Evolutionary conservation across 352 stramenopile genomes (phyloP).

Genomic region (Globisporangium cystogenes): DNA sequence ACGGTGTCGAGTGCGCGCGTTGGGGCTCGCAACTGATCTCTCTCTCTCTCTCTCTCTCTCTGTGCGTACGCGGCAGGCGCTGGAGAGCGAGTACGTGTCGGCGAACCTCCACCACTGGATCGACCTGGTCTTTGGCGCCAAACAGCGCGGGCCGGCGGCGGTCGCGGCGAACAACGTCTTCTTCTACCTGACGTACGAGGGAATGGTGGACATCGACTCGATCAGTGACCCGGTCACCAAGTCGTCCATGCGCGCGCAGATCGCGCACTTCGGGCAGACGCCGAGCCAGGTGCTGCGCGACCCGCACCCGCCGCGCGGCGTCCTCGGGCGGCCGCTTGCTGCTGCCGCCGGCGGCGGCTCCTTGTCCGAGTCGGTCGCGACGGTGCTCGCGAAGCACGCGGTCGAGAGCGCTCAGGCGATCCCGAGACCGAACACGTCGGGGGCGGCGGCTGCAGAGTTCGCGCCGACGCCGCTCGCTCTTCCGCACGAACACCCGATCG

Average conservation of each 20-base stretch:
- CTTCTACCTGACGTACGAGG: constrained; percentile 98
- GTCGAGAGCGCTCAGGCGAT: background rate
- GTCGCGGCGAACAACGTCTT: constrained; percentile 96
- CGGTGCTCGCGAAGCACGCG: constrained; percentile 1
- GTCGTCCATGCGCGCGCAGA: constrained; percentile 95
- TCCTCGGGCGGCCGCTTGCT: constrained; percentile 3
- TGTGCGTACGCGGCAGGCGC: constrained; percentile 24
- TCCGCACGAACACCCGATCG: constrained; percentile 59
- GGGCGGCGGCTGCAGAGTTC: background rate
- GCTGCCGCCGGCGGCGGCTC: no score
- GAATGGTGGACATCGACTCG: constrained; percentile 96
- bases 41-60: background rate
- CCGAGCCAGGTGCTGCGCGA: constrained; percentile 95
- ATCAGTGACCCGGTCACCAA: constrained; percentile 90
- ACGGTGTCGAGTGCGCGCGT: no score
- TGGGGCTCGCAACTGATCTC: background rate
- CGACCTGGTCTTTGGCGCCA: constrained; percentile 76
- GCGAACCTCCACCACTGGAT: constrained; percentile 88
- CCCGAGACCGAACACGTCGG: background rate
- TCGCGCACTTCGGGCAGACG: constrained; percentile 98
- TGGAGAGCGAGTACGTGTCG: constrained; percentile 86
- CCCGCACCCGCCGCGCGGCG: constrained; percentile 57
- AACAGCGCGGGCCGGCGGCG: constrained; percentile 73
- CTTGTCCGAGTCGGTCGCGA: background rate
- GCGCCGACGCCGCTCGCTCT: constrained; percentile 26